These are phyloP conservation scores for Botrytis squamosa DNA, from an alignment of 2,329 filamentous ascomycete species.

Conservation along the genomic window DNA sequence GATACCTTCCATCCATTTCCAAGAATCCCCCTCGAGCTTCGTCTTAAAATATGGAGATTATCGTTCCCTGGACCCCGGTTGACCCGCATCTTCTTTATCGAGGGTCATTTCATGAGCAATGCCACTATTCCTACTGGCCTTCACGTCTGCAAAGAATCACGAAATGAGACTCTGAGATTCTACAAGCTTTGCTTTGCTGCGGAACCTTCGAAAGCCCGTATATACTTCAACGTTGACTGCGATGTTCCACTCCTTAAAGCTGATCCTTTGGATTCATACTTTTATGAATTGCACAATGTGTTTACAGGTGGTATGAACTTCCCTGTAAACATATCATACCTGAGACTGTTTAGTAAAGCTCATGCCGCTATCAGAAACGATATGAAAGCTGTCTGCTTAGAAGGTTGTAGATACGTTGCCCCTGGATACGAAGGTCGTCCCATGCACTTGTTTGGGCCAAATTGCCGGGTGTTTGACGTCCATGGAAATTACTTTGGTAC, in stretches of 20 bases:
- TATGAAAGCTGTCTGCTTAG: not conserved
- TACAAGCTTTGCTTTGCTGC: not conserved
- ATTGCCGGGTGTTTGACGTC: not conserved
- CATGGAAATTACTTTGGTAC: not conserved
- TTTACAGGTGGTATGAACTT: rapidly evolving
- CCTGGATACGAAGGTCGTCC: no score
- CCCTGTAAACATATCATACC: not conserved
- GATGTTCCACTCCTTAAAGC: not conserved
- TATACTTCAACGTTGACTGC: not conserved
- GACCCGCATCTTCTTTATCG: not conserved
- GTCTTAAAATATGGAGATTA: not conserved
- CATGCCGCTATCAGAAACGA: not conserved
- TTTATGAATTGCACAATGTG: rapidly evolving
- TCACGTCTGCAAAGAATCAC: slow-evolving; percentile 2
- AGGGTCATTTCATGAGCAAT: not conserved
- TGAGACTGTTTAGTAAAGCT: not conserved
- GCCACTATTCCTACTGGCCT: not conserved
- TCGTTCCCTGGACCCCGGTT: not conserved
- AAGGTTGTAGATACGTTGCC: not conserved
- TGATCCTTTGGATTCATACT: not conserved
- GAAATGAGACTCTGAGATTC: not conserved
- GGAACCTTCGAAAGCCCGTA: not conserved
- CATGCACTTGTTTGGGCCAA: not conserved
- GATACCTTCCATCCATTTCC: not conserved
- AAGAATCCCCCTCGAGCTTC: not conserved